Conservation (phyloP, 352 stramenopile genomes). For the Pythium angustatum region DNA sequence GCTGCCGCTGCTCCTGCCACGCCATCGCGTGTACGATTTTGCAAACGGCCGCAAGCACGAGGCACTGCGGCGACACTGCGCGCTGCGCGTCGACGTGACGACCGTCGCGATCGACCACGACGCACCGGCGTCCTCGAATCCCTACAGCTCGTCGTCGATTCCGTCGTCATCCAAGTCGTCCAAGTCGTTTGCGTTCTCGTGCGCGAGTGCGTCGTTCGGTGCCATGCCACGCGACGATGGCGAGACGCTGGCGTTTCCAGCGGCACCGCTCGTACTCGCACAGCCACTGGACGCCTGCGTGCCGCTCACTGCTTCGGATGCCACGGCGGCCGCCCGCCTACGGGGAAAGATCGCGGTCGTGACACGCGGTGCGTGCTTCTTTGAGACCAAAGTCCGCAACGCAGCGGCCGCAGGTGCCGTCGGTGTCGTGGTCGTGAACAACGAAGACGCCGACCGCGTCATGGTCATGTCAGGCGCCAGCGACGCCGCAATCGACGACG, state of each 20-base stretch:
- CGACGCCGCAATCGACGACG: slow-evolving; percentile 2
- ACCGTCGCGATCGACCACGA: slow-evolving; percentile 21
- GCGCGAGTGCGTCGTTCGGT: slow-evolving; percentile 63
- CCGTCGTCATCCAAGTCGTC: neutral
- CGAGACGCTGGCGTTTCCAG: slow-evolving; percentile 28
- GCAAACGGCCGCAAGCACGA: slow-evolving; percentile 12
- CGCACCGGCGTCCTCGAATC: slow-evolving; percentile 23
- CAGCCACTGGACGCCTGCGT: slow-evolving; percentile 59
- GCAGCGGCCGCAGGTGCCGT: slow-evolving; percentile 42
- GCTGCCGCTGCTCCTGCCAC: slow-evolving; percentile 39
- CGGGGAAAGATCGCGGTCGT: slow-evolving; percentile 55
- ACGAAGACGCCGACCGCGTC: slow-evolving; percentile 57
- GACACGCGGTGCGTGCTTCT: slow-evolving; percentile 63
- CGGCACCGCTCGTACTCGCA: slow-evolving; percentile 42
- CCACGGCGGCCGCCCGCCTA: slow-evolving; percentile 35
- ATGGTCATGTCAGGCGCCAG: slow-evolving; percentile 77
- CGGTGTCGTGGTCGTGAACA: slow-evolving; percentile 68
- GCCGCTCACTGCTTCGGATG: too few species aligned
- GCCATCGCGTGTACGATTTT: slow-evolving; percentile 47
- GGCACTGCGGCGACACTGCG: slow-evolving; percentile 40
- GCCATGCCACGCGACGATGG: slow-evolving; percentile 33
- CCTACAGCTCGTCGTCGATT: neutral
- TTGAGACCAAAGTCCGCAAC: slow-evolving; percentile 73
- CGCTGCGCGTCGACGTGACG: slow-evolving; percentile 36
- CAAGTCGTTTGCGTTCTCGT: slow-evolving; percentile 43